Evolutionary conservation across 371 early-diverging fungal genomes (phyloP), one percentile per base, ranked within the genome.

Genomic region (Mucor circinelloides): DNA sequence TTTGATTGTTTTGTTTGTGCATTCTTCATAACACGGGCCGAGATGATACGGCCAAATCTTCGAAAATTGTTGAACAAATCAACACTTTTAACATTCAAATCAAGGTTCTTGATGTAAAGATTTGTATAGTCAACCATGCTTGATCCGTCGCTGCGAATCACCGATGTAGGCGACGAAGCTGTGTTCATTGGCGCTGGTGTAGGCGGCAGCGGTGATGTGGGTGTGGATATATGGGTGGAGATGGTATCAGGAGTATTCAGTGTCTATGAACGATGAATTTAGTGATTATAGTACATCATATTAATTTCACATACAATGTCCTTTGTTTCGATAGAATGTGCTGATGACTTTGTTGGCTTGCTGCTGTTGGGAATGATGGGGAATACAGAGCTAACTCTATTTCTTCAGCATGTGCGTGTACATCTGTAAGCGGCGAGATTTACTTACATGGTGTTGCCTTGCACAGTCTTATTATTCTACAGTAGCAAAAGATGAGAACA

Each of bases 61-160:
- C 80, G 75, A 62, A 86, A 86, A 15, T 79, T 63, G 15, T 72
- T 76, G 58, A 80, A 82, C 4, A 86, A 69, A 58, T 84, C 82
- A 1, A 69, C 71, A 42, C 83, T 86, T 42, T 76, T 76, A 15
- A 86, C 77, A 46, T 76, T 72, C 23, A 79, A 58, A 59, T 86
- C 86, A 2, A 86, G 70, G 42, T 86, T 86, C 63, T 86, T 86
- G 64, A 86, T 83, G 55, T 84, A 86, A 0, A 86, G 71, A 44
- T 86, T 86, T 44, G 76, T 79, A 55, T 68, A 77, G 52, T 83
- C 83, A 5, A 67, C 60, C 58, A 60, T 27, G 6, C 19, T 42
- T 19, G 67, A 63, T 12, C 36, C 55, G 21, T 63, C 63, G n/a
- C 55, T 63, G 10, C 56, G 55, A 28, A 59, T 61, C 6, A 46